Evolutionary conservation across 176 grass and related monocot genomes (phyloP).

Genomic region (Oryza australiensis): DNA sequence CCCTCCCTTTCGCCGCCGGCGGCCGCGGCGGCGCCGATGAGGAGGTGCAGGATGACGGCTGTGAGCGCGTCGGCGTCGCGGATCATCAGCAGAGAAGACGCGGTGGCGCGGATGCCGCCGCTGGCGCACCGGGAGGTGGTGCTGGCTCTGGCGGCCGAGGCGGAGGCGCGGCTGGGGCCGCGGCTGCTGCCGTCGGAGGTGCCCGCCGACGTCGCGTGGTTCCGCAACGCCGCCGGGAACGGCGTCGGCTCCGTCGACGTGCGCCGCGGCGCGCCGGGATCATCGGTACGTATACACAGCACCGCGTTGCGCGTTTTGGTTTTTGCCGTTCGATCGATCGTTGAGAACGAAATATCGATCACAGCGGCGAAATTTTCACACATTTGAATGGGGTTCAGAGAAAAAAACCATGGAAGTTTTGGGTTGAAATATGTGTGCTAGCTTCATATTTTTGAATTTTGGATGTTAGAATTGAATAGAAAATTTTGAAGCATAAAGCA

Average conservation of each 20-base stretch:
- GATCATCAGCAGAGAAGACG: not conserved
- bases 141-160: conserved; percentile 35
- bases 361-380: too few relatives aligned
- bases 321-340: too few relatives aligned
- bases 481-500: too few relatives aligned
- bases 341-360: too few relatives aligned
- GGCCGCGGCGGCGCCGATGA: not conserved
- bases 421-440: too few relatives aligned
- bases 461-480: too few relatives aligned
- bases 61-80: not conserved
- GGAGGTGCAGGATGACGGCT: not conserved
- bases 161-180: conserved; percentile 33
- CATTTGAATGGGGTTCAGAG: too few relatives aligned
- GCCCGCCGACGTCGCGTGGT: conserved; percentile 41
- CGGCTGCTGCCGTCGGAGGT: conserved; percentile 56
- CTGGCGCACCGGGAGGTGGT: conserved; percentile 56
- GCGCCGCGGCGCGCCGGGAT: conserved; percentile 39
- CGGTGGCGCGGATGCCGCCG: conserved; percentile 38
- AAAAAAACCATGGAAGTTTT: too few relatives aligned
- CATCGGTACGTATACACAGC: conserved; percentile 32
- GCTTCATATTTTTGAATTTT: not conserved
- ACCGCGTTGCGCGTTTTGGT: too few relatives aligned
- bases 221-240: conserved; percentile 31
- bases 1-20: not conserved
- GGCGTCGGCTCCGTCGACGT: conserved; percentile 62